Percentiles rank a stretch among this genome's conserved stretches.
phyloP scores from a whole-genome alignment of 495 filamentous ascomycete genomes.

The Pyronema omphalodes region DNA sequence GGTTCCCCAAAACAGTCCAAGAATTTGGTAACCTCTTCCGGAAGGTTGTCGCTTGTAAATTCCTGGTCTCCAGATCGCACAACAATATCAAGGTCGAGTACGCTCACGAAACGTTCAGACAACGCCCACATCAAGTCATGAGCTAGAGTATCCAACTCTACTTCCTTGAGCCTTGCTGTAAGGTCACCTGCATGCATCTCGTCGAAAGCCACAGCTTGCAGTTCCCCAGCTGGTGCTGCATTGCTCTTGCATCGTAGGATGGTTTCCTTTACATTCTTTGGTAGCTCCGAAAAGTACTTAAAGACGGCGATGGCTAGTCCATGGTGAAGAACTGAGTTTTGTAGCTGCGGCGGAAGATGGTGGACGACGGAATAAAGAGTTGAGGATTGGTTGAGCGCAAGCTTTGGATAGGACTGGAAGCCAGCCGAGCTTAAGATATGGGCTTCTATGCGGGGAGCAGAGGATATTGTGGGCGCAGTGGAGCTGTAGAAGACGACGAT shows the following conservation, averaged over 20 bases:
- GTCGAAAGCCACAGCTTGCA: slow-evolving; percentile 39
- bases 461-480: slow-evolving; percentile 8
- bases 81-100: slow-evolving; percentile 76
- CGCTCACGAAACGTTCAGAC: slow-evolving; percentile 56
- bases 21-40: slow-evolving; percentile 41
- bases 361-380: slow-evolving; percentile 84
- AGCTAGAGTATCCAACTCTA: slow-evolving; percentile 62
- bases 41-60: slow-evolving; percentile 34
- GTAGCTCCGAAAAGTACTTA: slow-evolving; percentile 82
- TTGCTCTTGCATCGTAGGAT: slow-evolving; percentile 19
- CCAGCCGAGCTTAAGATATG: slow-evolving; percentile 81
- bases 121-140: slow-evolving; percentile 50
- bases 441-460: slow-evolving; percentile 61
- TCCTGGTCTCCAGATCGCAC: slow-evolving; percentile 34
- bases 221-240: slow-evolving; percentile 11
- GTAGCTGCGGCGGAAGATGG: slow-evolving; percentile 70
- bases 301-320: slow-evolving; percentile 77
- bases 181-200: slow-evolving; percentile 86
- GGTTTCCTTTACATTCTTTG: slow-evolving; percentile 50
- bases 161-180: slow-evolving; percentile 59
- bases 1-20: slow-evolving; percentile 56
- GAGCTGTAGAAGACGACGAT: slow-evolving; percentile 21
- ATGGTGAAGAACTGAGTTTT: slow-evolving; percentile 78
- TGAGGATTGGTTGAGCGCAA: slow-evolving; percentile 84
- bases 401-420: slow-evolving; percentile 67